Evolutionary conservation across 2,329 filamentous ascomycete genomes (phyloP).

Genomic region (Cercospora canescens): DNA sequence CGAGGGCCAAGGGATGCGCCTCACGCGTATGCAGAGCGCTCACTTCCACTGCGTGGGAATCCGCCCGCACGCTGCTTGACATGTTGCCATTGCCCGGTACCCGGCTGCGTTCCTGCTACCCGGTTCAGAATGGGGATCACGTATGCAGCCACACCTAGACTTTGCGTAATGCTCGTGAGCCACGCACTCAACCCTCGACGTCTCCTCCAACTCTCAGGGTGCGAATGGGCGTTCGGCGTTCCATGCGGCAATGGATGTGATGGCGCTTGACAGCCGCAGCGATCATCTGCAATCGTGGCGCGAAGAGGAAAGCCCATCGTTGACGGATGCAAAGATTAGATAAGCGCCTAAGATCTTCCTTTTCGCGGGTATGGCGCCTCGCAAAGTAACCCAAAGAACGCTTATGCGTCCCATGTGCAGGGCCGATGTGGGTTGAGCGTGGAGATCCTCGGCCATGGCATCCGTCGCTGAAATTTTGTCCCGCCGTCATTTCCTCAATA

Average conservation of each 20-base stretch:
- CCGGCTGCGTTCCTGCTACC: slow-evolving; percentile 30
- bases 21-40: not conserved
- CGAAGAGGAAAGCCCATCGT: slow-evolving; percentile 22
- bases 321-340: slow-evolving; percentile 12
- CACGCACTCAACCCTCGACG: slow-evolving; percentile 21
- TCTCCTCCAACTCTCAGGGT: slow-evolving; percentile 15
- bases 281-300: slow-evolving; percentile 27
- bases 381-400: slow-evolving; percentile 23
- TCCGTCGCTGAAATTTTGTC: slow-evolving; percentile 5
- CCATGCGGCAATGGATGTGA: slow-evolving; percentile 10
- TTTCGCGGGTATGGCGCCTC: slow-evolving; percentile 25
- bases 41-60: slow-evolving; percentile 5
- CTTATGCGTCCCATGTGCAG: slow-evolving; percentile 23
- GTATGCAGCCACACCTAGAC: slow-evolving; percentile 35
- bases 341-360: slow-evolving; percentile 16
- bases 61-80: slow-evolving; percentile 31
- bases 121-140: slow-evolving; percentile 25
- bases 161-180: slow-evolving; percentile 24
- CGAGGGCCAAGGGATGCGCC: not conserved
- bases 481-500: slow-evolving; percentile 20
- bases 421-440: slow-evolving; percentile 17
- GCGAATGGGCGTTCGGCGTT: slow-evolving; percentile 18
- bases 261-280: slow-evolving; percentile 18
- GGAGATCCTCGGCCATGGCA: slow-evolving; percentile 30
- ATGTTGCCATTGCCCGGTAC: slow-evolving; percentile 23